phyloP scores from a whole-genome alignment of 2,329 filamentous ascomycete species.

The Myriosclerotinia curreyana region DNA sequence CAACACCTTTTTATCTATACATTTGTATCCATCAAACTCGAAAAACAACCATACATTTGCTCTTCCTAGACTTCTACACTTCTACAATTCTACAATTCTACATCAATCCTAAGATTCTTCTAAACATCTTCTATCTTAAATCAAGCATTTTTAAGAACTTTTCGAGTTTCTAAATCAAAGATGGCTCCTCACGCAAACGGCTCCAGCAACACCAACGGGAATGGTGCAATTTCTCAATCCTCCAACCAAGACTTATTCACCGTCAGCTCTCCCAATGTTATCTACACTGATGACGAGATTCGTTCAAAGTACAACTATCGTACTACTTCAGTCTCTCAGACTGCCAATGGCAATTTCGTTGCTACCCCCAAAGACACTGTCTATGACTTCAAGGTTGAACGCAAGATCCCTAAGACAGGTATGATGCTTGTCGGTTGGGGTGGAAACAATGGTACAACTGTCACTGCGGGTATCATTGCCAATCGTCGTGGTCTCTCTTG shows the following conservation, averaged over 20 bases:
- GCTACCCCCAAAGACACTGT: constrained; percentile 83
- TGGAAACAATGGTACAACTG: constrained; percentile 96
- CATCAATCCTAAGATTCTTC: constrained; percentile 18
- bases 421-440: constrained; percentile 98
- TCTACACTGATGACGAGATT: constrained; percentile 85
- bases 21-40: constrained; percentile 24
- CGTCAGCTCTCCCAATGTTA: constrained; percentile 88
- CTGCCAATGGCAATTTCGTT: constrained; percentile 69
- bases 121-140: constrained; percentile 16
- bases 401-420: constrained; percentile 87
- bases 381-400: constrained; percentile 97
- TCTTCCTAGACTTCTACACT: neutral
- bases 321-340: constrained; percentile 76
- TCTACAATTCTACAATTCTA: constrained; percentile 22
- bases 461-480: constrained; percentile 94
- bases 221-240: constrained; percentile 45
- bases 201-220: constrained; percentile 57
- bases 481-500: constrained; percentile 83
- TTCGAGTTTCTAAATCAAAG: constrained; percentile 38
- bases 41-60: constrained; percentile 31
- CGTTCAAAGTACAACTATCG: constrained; percentile 94
- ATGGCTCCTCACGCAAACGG: constrained; percentile 93
- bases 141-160: constrained; percentile 21
- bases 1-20: constrained; percentile 21
- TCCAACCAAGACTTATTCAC: constrained; percentile 67